Conservation (phyloP, 768 basidiomycete species). For the Suillus plorans region DNA sequence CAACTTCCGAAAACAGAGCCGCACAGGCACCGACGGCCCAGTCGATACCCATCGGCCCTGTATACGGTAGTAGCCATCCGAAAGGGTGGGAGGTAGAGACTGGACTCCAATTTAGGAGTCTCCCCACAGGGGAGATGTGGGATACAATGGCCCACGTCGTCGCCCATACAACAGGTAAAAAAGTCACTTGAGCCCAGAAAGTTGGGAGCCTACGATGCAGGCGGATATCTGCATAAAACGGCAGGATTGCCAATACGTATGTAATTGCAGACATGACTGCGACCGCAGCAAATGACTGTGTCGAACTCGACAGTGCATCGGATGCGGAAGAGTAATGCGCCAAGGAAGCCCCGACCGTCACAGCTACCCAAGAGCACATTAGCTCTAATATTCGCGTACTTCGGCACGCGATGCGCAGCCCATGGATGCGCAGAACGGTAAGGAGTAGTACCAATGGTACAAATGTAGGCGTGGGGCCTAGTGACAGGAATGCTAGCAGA, state of each 20-base stretch:
- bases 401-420: slow-evolving; percentile 29
- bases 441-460: slow-evolving; percentile 33
- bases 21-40: slow-evolving; percentile 81
- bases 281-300: slow-evolving; percentile 49
- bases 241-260: slow-evolving; percentile 42
- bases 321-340: slow-evolving; percentile 45
- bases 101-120: slow-evolving; percentile 72
- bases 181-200: slow-evolving; percentile 44
- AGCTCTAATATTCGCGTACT: slow-evolving; percentile 29
- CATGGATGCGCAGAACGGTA: slow-evolving; percentile 28
- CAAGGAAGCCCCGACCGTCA: slow-evolving; percentile 42
- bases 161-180: slow-evolving; percentile 75
- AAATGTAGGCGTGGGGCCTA: slow-evolving; percentile 31
- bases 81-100: slow-evolving; percentile 54
- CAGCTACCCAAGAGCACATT: slow-evolving; percentile 33
- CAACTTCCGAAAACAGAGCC: slow-evolving; percentile 54
- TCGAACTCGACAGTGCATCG: slow-evolving; percentile 54
- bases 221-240: slow-evolving; percentile 40
- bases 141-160: slow-evolving; percentile 57
- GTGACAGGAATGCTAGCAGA: slow-evolving; percentile 23
- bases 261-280: slow-evolving; percentile 40
- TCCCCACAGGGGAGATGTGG: slow-evolving; percentile 63
- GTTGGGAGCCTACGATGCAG: slow-evolving; percentile 28
- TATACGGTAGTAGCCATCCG: slow-evolving; percentile 56
- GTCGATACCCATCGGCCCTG: slow-evolving; percentile 64